A percentile compares a stretch with the other conserved stretches of the same genome.
Evolutionary conservation across 2,329 filamentous ascomycete genomes (phyloP).

Genomic region (Lachnellula subtilissima): DNA sequence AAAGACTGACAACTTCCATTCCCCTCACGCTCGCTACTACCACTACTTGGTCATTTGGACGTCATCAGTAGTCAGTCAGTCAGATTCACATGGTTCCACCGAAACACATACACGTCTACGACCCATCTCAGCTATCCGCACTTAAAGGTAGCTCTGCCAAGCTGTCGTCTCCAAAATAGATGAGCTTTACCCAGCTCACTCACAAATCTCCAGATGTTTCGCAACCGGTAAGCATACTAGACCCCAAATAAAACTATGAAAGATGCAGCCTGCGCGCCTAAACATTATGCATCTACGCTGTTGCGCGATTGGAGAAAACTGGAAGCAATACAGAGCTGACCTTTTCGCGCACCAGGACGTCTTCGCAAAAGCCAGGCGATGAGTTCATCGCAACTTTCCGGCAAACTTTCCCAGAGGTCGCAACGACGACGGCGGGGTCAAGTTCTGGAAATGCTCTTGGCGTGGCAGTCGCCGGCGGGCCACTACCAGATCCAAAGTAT

Average conservation of each 20-base stretch:
- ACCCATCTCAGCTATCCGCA: background rate
- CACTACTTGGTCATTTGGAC: background rate
- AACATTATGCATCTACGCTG: background rate
- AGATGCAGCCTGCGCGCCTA: background rate
- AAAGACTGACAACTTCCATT: background rate
- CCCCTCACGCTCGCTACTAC: constrained; percentile 21
- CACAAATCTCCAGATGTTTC: constrained; percentile 31
- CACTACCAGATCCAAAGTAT: constrained; percentile 19
- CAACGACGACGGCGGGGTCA: constrained; percentile 42
- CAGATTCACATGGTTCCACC: background rate
- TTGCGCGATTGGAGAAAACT: background rate
- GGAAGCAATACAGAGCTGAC: constrained; percentile 11
- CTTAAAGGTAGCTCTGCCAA: background rate
- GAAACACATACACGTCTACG: background rate
- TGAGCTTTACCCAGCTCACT: constrained; percentile 18
- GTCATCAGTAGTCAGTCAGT: background rate
- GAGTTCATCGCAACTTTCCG: constrained; percentile 82
- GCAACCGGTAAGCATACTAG: constrained; percentile 31
- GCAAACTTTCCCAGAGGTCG: constrained; percentile 73
- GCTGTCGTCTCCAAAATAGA: constrained; percentile 10
- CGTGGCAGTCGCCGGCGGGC: constrained; percentile 24
- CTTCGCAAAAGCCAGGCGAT: constrained; percentile 77
- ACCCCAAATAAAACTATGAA: background rate
- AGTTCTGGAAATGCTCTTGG: constrained; percentile 31
- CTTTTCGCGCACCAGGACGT: constrained; percentile 43